A percentile compares a stretch with the other conserved stretches of the same genome.
phyloP scores from a whole-genome alignment of 306 rosid species.

The Coriaria nepalensis region DNA sequence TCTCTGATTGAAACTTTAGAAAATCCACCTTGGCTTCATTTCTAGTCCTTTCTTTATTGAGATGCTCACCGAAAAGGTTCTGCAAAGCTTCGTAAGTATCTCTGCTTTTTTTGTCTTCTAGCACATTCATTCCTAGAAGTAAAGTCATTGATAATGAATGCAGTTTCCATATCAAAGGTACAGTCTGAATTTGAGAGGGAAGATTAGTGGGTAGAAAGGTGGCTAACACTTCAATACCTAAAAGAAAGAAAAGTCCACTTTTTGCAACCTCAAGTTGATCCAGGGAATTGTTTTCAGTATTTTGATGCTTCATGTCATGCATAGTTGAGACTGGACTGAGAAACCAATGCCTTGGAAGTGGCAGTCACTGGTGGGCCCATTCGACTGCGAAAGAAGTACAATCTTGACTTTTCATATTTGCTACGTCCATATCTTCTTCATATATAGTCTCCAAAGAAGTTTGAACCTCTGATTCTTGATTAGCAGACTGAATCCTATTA shows the following conservation, averaged over 20 bases:
- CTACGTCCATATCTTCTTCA: conserved; percentile 65
- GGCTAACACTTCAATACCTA: conserved; percentile 77
- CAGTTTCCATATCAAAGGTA: conserved; percentile 78
- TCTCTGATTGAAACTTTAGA: conserved; percentile 59
- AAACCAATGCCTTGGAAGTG: conserved; percentile 71
- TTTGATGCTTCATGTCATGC: conserved; percentile 28
- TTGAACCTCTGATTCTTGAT: conserved; percentile 26
- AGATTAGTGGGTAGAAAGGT: conserved; percentile 31
- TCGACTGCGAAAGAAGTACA: conserved; percentile 36
- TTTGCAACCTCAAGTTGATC: conserved; percentile 51
- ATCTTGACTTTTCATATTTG: conserved; percentile 19
- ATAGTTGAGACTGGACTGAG: conserved; percentile 78
- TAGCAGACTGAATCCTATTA: conserved; percentile 17
- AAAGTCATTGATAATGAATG: conserved; percentile 77
- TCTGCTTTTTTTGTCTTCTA: conserved; percentile 60
- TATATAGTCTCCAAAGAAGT: conserved; percentile 49
- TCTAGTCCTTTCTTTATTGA: conserved; percentile 39
- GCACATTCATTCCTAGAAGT: conserved; percentile 67
- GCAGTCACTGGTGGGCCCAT: conserved; percentile 88
- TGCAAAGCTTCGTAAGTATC: conserved; percentile 69
- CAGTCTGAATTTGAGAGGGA: conserved; percentile 56
- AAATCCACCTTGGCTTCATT: conserved; percentile 32
- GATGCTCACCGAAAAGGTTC: conserved; percentile 66
- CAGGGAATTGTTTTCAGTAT: conserved; percentile 21
- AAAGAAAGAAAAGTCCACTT: conserved; percentile 71